Evolutionary conservation across 768 basidiomycete genomes (phyloP), one percentile per base, ranked within the genome.

Genomic region (Phaffia tasmanica): DNA sequence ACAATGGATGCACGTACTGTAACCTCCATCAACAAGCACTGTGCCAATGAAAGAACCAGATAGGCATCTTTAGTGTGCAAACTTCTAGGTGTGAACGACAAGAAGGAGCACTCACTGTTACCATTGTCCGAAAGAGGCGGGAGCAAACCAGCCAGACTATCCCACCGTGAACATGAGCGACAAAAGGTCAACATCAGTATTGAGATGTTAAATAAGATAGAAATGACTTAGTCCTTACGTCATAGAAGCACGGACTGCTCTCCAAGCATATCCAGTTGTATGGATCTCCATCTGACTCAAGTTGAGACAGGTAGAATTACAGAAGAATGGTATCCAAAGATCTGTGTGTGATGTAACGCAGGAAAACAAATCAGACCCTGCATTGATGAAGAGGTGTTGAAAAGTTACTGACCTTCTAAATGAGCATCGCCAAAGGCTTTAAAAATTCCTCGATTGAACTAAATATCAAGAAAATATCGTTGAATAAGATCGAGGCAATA

Each of bases 311-410:
- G 95, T 94, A 2, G 94, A 89, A 72, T 98, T 98, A 77, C 92
- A 95, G 78, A 94, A 98, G 79, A 84, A 97, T 4, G 94, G 95
- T 7, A 99, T 80, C 95, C 94, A 98, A 88, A 95, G 94, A 77
- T 95, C 93, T 76, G 54, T 18, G 29, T n/a, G n/a, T n/a, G 57
- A 11, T 11, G 3, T 50, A 58, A 57, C 61, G 21, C n/a, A 48
- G 42, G 53, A 1, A 47, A 27, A 54, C 49, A 11, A n/a, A 25
- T 19, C 23, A 19, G 35, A 3, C 14, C 6, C 5, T 19, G 60
- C 27, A 11, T 32, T 57, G n/a, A 25, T 29, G 6, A 1, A 21
- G 23, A 23, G 50, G 8, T 42, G 3, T 5, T 32, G 35, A 25
- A 25, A 56, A 69, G 62, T 29, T 70, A 60, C 72, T 70, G n/a